Base-by-base conservation (phyloP, 2,329 filamentous ascomycete genomes). In the Rachicladosporium sp. region DNA sequence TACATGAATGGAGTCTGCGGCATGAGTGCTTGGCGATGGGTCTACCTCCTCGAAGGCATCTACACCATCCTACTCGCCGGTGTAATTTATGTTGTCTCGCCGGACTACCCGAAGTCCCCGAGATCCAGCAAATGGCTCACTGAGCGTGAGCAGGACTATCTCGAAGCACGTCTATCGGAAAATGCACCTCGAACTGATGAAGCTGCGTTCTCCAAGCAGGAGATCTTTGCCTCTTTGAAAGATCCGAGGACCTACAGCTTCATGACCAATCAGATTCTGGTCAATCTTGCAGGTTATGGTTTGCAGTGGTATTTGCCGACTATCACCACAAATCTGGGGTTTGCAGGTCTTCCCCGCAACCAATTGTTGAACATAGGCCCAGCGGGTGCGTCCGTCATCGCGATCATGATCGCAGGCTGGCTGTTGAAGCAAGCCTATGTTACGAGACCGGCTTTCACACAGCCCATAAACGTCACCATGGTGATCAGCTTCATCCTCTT, bases 61-160 rank as follows among this genome's bases (percentile, higher is more conserved):
- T 50, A 60, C 9, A 74, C 70, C 0, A 55, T 73, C 6, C 36
- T 68, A 2, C 35, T 69, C 1, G 68, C 70, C 6, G 49, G 69
- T 3, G 49, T 61, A 4, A 63, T 74, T 9, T 73, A 68, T 56
- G 73, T 76, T 37, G 39, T 69, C 0, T 57, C 76, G 0, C 71
- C 71, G 0, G 70, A 76, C 46, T 34, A 38, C 23, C 37, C 37
- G 10, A 38, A 38, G 11, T 34, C 31, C 11, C 31, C 37, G 1
- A 33, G 30, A 19, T 34, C 37, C 3, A n/a, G 11, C 10, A 58
- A 54, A 34, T 71, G 67, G 67, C 53, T 70, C 29, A 63, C 44
- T 11, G 47, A 46, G 4, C 50, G 49, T 33, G 68, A 71, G 35
- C 68, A 68, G 44, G 61, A 59, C 4, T 71, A 70, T 45, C 58